phyloP scores from a whole-genome alignment of 352 stramenopile species.

The Phytopythium aichiense region DNA sequence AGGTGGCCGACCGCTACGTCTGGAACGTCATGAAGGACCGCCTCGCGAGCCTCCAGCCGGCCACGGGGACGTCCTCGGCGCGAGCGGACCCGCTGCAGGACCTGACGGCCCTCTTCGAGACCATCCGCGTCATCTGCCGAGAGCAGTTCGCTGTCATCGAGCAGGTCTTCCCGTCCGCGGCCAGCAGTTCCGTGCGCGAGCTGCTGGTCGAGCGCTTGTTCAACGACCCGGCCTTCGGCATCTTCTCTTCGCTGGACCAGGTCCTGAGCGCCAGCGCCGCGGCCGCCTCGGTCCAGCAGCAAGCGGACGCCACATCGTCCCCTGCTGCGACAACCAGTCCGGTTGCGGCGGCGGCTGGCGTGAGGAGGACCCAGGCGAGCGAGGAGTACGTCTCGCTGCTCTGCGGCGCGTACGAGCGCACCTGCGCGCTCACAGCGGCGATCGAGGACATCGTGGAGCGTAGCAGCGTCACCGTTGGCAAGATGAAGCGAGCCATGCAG shows the following conservation, averaged over 20 bases:
- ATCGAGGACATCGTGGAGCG: slow-evolving; percentile 38
- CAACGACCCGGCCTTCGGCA: slow-evolving; percentile 74
- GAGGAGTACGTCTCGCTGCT: slow-evolving; percentile 64
- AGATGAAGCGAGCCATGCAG: neutral
- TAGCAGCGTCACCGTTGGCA: neutral
- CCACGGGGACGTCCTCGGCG: slow-evolving; percentile 20
- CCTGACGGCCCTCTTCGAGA: slow-evolving; percentile 52
- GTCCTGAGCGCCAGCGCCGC: slow-evolving; percentile 41
- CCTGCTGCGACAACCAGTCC: too few species aligned
- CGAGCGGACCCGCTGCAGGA: slow-evolving; percentile 50
- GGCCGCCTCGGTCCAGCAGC: slow-evolving; percentile 10
- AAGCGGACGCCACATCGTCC: neutral
- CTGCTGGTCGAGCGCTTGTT: slow-evolving; percentile 67
- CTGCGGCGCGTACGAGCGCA: slow-evolving; percentile 62
- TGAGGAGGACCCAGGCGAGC: slow-evolving; percentile 13
- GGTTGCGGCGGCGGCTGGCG: neutral
- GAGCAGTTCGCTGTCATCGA: slow-evolving; percentile 68
- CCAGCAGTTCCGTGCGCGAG: slow-evolving; percentile 49
- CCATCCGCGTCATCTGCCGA: slow-evolving; percentile 57
- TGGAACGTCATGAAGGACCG: slow-evolving; percentile 83
- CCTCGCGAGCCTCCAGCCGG: slow-evolving; percentile 25
- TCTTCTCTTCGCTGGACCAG: slow-evolving; percentile 72
- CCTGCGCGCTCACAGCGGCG: slow-evolving; percentile 33
- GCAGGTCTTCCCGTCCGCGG: slow-evolving; percentile 43
- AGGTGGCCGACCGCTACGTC: slow-evolving; percentile 75